Evolutionary conservation across 139 green algal genomes (phyloP), one percentile per base, ranked within the genome.

Genomic region (Asterochloris erici): DNA sequence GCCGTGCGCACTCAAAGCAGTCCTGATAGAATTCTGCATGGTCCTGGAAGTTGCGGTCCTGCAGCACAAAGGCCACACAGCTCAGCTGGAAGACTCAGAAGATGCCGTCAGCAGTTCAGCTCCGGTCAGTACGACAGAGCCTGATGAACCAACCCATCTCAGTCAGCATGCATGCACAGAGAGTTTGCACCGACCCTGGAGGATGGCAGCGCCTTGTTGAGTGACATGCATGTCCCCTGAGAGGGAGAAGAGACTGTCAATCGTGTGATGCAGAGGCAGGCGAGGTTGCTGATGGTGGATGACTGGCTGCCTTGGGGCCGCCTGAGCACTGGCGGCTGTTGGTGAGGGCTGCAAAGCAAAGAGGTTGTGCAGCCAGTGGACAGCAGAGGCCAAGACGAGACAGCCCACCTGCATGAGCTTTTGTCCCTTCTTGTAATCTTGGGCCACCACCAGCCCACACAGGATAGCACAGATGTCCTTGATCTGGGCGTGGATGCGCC

Each of bases 401-500:
- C 47, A 79, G 10, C 47, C 17, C 83, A 97, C 91, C 71, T 87
- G 78, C 23, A 98, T 86, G 15, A 99, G 90, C 81, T 92, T 47
- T 90, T 98, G 95, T 0, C 96, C 96, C 26, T 81, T 79, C 76
- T 88, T 88, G 91, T 97, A 99, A 89, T 98, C 89, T 75, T 87
- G 81, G 11, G 87, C 89, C 11, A 93, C 89, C 28, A 92, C 84
- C 27, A 95, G 84, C 16, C 90, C 92, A 78, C 84, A 93, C 64
- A 98, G 90, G 83, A 99, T 97, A 80, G 93, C 92, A 84, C 95
- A 98, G 70, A 97, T 92, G 90, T 89, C 84, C 78, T 92, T 93
- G 62, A 99, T 93, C 88, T 98, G 95, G 29, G 85, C 86, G 73
- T 96, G 87, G 11, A 98, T 88, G 16, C 96, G 85, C 47, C 81